Evolutionary conservation across 768 basidiomycete genomes (phyloP), one percentile per base, ranked within the genome.

Genomic region (Russula olivacea): DNA sequence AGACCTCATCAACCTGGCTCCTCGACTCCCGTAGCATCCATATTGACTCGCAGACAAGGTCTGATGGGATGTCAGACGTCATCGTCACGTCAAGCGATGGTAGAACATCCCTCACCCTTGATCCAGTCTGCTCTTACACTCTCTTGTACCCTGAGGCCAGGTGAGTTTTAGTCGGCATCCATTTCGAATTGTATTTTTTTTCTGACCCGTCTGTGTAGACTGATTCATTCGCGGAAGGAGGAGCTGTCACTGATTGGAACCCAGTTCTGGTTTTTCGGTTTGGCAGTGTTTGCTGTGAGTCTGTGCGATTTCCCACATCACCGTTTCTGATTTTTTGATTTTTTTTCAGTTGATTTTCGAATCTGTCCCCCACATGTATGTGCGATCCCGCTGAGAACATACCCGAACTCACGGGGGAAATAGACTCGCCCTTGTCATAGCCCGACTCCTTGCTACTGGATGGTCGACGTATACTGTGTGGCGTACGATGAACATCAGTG

Each of bases 301-400:
- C 4, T 49, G 8, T 25, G 9, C 4, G 4, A 12, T 48, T 12
- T 15, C 7, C 14, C 14, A 2, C 40, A 38, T 32, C n/a, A 17
- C 55, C 23, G 40, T 61, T 45, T 28, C 52, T 55, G 48, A 49
- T 41, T 2, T 25, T 28, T 28, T 28, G 4, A n/a, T n/a, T n/a
- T n/a, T n/a, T 23, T 32, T 56, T 21, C 41, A 74, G 73, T 76
- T 84, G 61, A 63, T 79, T 19, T 75, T 76, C 41, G 79, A 82
- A 61, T 84, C 83, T 1, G 77, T 82, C 2, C 81, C 84, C 19
- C 83, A 85, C 67, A 70, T 79, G 83, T 83, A 65, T 59, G 79
- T 68, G 17, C 3, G 2, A 30, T 12, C 14, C 45, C 21, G 14
- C 41, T 59, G 30, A 55, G 17, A 40, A 10, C 12, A 45, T 15